phyloP scores from a whole-genome alignment of 1,284 basidiomycete genomes.

The Acaromyces ingoldii region DNA sequence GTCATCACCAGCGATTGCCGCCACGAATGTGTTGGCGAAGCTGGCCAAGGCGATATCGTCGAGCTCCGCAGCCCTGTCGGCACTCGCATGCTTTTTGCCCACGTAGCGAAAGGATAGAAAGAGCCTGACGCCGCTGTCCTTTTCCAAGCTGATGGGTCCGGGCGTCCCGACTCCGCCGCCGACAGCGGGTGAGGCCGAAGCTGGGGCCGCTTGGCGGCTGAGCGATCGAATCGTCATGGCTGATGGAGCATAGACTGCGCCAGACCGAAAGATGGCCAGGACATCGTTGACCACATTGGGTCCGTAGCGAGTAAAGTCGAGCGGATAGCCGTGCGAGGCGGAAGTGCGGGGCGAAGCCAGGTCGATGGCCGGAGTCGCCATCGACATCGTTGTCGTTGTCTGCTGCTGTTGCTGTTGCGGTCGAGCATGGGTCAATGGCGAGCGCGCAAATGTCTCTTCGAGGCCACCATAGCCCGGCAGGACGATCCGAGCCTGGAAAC shows the following conservation, averaged over 20 bases:
- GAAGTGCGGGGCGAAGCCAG: no score
- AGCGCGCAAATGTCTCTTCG: neutral
- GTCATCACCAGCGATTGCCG: neutral
- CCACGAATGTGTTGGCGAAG: neutral
- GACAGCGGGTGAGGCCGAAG: no score
- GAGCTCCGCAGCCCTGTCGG: neutral
- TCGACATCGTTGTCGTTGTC: no score
- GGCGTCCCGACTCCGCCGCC: neutral
- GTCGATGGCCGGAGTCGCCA: no score
- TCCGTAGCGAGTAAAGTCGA: no score
- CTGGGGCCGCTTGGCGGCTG: no score
- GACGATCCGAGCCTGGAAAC: constrained; percentile 1
- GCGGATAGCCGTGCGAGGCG: no score
- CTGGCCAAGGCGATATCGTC: neutral
- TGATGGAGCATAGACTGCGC: no score
- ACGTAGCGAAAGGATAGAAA: constrained; percentile 1
- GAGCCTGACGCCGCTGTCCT: neutral
- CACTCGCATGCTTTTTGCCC: neutral
- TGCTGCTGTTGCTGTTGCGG: neutral
- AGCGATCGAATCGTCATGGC: no score
- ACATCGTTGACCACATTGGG: no score
- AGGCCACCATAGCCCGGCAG: neutral
- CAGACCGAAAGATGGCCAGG: no score
- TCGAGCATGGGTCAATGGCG: neutral
- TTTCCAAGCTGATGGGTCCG: no score